Evolutionary conservation across 768 basidiomycete species (phyloP), one percentile per base, ranked within the genome.

Genomic region (Chalciporus pseudorubinellus): DNA sequence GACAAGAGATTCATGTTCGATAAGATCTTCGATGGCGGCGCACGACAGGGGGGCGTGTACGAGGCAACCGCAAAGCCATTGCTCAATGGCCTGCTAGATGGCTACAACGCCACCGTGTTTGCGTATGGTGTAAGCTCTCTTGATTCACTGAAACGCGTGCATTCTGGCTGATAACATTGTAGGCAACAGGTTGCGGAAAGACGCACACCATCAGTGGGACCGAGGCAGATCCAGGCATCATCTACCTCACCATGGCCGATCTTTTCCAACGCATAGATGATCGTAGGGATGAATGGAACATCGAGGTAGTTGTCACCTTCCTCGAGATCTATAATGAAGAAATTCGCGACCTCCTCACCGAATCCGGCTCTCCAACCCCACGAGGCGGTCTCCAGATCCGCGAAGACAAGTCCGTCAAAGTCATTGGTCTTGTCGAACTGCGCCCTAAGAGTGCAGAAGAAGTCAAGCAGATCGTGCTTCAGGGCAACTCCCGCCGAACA

Each of bases 171-270:
- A 62, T 58, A 43, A 46, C 55, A 39, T 51, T 39, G 18, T 63
- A 98, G 97, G 97, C 97, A 20, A 98, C 97, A n/a, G 97, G 97
- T n/a, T 98, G 97, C 67, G 97, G 97, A 57, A 99, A 99, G 72
- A 99, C 97, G 5, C 95, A 98, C 70, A 99, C 97, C 18, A 98
- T 99, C 69, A 97, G 93, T 61, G 95, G 95, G 51, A 87, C 89
- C 33, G 86, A 88, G 40, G 66, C 69, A 19, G 89, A 95, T 67
- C 92, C 92, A 16, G 97, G 97, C 26, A 85, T 97, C 61, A 97
- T 98, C 68, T 94, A 98, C 71, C 79, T 92, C 52, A 93, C 94
- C 18, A 98, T 98, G 95, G 84, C 91, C 39, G 95, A 98, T 70
- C 83, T 99, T 56, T 99, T 98, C 69, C 86, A 88, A 61, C 82